Conservation (phyloP, 2,329 filamentous ascomycete species). For the Fusarium guadeloupense region DNA sequence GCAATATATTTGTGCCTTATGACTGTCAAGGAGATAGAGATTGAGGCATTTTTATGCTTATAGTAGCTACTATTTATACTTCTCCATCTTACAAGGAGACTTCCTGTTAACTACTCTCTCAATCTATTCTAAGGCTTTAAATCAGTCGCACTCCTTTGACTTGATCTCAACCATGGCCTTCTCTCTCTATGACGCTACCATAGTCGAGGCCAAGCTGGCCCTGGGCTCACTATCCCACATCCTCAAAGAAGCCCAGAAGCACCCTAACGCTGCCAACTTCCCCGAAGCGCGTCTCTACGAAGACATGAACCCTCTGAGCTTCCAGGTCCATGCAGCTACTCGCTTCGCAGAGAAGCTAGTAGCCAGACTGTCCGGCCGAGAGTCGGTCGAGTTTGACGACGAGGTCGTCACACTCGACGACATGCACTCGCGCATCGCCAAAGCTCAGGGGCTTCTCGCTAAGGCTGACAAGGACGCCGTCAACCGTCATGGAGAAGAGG, state of each 20-base stretch:
- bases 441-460: constrained; percentile 38
- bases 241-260: constrained; percentile 45
- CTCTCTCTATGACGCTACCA: constrained; percentile 47
- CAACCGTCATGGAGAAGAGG: constrained; percentile 41
- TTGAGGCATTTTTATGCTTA: too few relatives aligned
- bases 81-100: too few relatives aligned
- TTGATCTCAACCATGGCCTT: constrained; percentile 33
- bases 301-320: constrained; percentile 51
- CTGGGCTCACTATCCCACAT: constrained; percentile 43
- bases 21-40: too few relatives aligned
- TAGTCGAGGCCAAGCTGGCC: constrained; percentile 41
- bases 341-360: constrained; percentile 40
- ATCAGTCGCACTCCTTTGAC: too few relatives aligned
- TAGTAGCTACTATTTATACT: too few relatives aligned
- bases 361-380: constrained; percentile 43
- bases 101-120: too few relatives aligned
- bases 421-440: constrained; percentile 45
- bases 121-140: too few relatives aligned
- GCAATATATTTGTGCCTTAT: too few relatives aligned
- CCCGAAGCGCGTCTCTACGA: constrained; percentile 45
- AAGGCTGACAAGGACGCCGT: constrained; percentile 46
- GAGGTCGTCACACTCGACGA: constrained; percentile 45
- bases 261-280: constrained; percentile 43
- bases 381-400: constrained; percentile 36
- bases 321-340: constrained; percentile 48